phyloP scores from a whole-genome alignment of 129 eudicot genomes.

The Smallanthus sonchifolius region DNA sequence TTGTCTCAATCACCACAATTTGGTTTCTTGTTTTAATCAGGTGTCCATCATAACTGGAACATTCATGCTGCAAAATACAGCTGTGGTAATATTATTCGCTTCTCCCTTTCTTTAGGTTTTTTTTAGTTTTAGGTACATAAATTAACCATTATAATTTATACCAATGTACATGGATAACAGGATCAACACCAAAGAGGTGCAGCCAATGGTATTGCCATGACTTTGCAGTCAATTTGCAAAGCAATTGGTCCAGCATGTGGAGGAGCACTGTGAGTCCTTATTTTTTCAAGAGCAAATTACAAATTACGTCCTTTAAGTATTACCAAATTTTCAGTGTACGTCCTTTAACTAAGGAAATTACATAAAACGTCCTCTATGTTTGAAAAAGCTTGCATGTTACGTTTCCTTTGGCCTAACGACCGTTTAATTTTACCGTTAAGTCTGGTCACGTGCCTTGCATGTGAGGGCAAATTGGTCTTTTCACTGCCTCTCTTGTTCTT shows the following conservation, averaged over 20 bases:
- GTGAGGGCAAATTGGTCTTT: too few species aligned
- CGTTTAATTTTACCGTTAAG: too few species aligned
- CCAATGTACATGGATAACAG: slow-evolving; percentile 29
- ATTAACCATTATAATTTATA: neutral
- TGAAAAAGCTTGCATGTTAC: too few species aligned
- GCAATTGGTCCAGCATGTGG: slow-evolving; percentile 72
- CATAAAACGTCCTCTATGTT: too few species aligned
- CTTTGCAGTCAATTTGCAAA: slow-evolving; percentile 63
- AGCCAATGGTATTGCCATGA: slow-evolving; percentile 81
- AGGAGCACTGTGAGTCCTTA: slow-evolving; percentile 66
- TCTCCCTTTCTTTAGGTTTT: neutral
- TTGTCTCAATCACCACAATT: neutral
- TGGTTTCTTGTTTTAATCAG: slow-evolving; percentile 26
- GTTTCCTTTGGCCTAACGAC: too few species aligned
- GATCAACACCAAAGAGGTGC: slow-evolving; percentile 91
- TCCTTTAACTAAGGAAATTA: too few species aligned
- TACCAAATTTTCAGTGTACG: too few species aligned
- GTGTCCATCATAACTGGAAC: slow-evolving; percentile 51
- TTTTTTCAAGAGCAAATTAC: too few species aligned
- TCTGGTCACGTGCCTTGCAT: too few species aligned
- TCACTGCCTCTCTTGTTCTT: too few species aligned
- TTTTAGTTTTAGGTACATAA: neutral
- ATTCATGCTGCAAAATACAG: slow-evolving; percentile 71
- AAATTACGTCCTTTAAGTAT: too few species aligned
- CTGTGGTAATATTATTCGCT: slow-evolving; percentile 56